These are phyloP conservation scores for Boletus fagicola DNA, from an alignment of 768 basidiomycete genomes.

Conservation along the genomic window DNA sequence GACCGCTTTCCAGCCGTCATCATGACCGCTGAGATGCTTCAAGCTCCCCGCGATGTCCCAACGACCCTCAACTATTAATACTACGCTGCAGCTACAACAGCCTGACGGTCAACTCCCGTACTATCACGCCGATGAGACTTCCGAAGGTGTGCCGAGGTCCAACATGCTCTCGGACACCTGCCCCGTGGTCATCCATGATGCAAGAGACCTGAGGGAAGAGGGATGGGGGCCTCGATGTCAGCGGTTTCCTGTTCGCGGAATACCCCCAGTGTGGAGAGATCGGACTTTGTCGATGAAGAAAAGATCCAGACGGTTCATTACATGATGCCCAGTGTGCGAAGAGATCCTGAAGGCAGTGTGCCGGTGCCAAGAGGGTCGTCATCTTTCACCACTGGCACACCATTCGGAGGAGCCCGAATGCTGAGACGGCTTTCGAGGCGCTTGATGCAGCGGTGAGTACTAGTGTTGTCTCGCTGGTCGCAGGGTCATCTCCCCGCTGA, in stretches of 20 bases:
- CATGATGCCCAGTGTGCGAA: not conserved
- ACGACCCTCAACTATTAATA: not conserved
- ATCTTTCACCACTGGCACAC: not conserved
- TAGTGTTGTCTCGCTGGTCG: not conserved
- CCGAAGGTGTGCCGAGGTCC: not conserved
- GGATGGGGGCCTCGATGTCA: not conserved
- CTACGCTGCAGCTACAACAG: not conserved
- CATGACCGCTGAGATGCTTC: not conserved
- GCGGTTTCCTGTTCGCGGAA: not conserved
- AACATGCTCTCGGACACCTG: not conserved
- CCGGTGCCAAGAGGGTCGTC: not conserved
- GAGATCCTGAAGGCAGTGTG: not conserved
- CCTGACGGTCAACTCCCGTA: not conserved
- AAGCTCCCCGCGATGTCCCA: not conserved
- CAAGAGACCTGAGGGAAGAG: not conserved
- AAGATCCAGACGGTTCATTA: not conserved
- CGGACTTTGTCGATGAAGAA: not conserved
- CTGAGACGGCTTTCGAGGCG: not conserved
- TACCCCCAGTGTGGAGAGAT: slow-evolving; percentile 3
- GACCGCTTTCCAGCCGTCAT: not conserved
- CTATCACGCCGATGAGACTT: not conserved
- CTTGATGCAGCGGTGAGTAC: not conserved
- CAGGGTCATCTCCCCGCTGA: not conserved
- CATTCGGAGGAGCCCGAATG: not conserved
- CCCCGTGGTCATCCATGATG: not conserved